Evolutionary conservation across 257 asterid species (phyloP), one percentile per base, ranked within the genome.

Genomic region (Lithospermum erythrorhizon): DNA sequence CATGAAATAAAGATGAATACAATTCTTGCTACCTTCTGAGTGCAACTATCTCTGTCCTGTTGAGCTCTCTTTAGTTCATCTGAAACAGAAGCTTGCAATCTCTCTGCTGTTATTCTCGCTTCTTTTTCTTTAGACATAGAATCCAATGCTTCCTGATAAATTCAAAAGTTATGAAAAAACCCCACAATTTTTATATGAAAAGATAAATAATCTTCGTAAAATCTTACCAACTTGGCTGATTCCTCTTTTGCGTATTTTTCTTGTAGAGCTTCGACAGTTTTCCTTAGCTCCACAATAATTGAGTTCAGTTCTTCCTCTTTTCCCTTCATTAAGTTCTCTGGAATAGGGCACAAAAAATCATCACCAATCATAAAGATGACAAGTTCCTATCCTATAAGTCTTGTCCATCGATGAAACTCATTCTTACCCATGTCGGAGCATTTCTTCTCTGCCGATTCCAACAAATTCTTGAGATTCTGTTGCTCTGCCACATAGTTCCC

Each of bases 21-120:
- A 57, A 25, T 0, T 52, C 53, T 53, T 6, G 18, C 17, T 66
- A 94, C 97, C 94, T 89, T 89, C 62, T 80, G 94, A 59, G 59
- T 83, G 25, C 81, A 67, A 70, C 69, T 72, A 27, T 83, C 70
- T 53, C 71, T 76, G 45, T 89, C 97, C 64, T 70, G 80, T 59
- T 85, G 90, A 67, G 85, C 73, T 80, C 91, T 78, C 75, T 67
- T 82, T 60, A 87, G 87, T 72, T 94, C 95, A 69, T 87, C 99
- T 13, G 82, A 68, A 45, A 85, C 80, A 55, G 95, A 83, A 69
- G 77, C 80, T 68, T 87, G 95, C 65, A 68, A 68, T 73, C 75
- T 82, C 78, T 94, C 97, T 21, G 78, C 78, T 9, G 94, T 81
- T 47, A 69, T 59, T 81, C 85, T 82, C n/a, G 78, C 73, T 30